A percentile compares a stretch with the other conserved stretches of the same genome.
Conservation (phyloP, 306 rosid species). For the Lablab purpureus region DNA sequence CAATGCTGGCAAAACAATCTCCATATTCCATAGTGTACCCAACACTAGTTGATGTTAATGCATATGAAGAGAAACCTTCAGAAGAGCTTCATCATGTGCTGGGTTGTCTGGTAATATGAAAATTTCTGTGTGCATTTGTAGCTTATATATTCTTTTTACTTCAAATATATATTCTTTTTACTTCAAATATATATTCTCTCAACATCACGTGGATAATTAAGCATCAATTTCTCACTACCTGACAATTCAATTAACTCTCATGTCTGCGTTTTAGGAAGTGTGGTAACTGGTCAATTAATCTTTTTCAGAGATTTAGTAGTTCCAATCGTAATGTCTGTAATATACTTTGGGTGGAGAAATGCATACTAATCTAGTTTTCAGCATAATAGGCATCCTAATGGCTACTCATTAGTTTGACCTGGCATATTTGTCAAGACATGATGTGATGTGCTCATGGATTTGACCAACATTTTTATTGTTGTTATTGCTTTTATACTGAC, state of each 20-base stretch:
- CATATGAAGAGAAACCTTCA: slow-evolving; percentile 87
- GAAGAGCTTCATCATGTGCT: slow-evolving; percentile 91
- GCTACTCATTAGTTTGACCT: slow-evolving; percentile 30
- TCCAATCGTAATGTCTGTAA: slow-evolving; percentile 11
- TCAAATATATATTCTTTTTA: slow-evolving; percentile 20
- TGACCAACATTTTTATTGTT: slow-evolving; percentile 10
- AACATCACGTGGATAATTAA: slow-evolving; percentile 36
- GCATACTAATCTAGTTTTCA: slow-evolving; percentile 36
- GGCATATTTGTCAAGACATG: slow-evolving; percentile 24
- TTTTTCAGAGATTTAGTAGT: slow-evolving; percentile 35
- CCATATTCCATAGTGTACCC: slow-evolving; percentile 95
- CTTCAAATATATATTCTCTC: slow-evolving; percentile 20
- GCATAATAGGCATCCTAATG: slow-evolving; percentile 31
- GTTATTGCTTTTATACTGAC: slow-evolving; percentile 28
- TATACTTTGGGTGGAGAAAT: slow-evolving; percentile 19
- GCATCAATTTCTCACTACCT: slow-evolving; percentile 11
- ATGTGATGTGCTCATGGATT: slow-evolving; percentile 6
- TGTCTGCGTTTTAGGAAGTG: neutral
- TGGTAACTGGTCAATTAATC: neutral
- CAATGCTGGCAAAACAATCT: slow-evolving; percentile 91
- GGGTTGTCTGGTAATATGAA: slow-evolving; percentile 80
- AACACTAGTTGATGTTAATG: slow-evolving; percentile 85
- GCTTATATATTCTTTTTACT: slow-evolving; percentile 25
- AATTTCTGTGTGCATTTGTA: slow-evolving; percentile 43
- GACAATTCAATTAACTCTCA: neutral